Base-by-base conservation (phyloP, 768 basidiomycete species). In the Rhodotorula babjevae region DNA sequence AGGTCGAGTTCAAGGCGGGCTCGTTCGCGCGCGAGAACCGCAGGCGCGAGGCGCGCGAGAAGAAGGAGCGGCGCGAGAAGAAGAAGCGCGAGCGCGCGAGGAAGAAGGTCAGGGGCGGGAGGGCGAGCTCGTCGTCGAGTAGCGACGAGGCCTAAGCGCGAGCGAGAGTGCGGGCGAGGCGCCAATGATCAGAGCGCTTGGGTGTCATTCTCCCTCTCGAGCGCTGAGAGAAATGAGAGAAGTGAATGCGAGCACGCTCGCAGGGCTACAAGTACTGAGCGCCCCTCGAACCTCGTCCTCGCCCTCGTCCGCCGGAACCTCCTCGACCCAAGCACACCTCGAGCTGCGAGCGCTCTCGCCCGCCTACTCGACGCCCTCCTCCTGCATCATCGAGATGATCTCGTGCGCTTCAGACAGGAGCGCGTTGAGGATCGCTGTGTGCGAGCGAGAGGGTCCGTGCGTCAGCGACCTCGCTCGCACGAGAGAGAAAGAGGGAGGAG, bases 391-490 rank as follows among this genome's bases (percentile, higher is more conserved):
- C 44, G 64, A 61, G 47, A 65, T n/a, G 12, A 46, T 44, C 65
- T 76, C 71, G 33, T 72, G 71, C 36, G 71, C 63, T 62, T 76
- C 75, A 31, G 40, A 47, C 62, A 72, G 33, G 31, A 72, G n/a
- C 27, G 75, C 75, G 33, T 65, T 61, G 59, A 76, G 31, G 33
- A 76, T 72, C 60, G 65, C 70, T 36, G 33, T 5, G 19, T 14
- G 10, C 21, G 36, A 23, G 23, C 15, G 29, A 10, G 23, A 53
- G 25, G 10, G 14, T 4, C 14, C 18, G 18, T 12, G n/a, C n/a
- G 55, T 56, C 55, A 55, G 53, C 29, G n/a, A 36, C 29, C 53
- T 3, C 1, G 6, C 23, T 4, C 31, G 31, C 19, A 56, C 19
- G 18, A 19, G 15, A 8, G 18, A 15, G 29, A 21, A 49, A 21